These are phyloP conservation scores for Metschnikowia borealis DNA, from an alignment of 805 yeast species.

Conservation along the genomic window DNA sequence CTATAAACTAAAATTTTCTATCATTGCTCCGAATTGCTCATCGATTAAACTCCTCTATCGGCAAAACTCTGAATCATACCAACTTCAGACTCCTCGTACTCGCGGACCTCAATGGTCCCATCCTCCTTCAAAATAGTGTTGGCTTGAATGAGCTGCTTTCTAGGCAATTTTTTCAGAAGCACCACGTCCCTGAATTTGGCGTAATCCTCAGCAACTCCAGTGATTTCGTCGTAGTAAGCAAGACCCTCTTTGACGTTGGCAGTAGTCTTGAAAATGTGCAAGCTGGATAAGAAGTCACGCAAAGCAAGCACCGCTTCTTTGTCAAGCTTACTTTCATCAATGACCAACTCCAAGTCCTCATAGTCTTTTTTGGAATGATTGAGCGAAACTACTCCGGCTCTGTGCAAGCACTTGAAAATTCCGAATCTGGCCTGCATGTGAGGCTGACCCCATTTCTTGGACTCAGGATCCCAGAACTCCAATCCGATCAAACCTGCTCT, in stretches of 20 bases:
- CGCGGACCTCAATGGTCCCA: constrained; percentile 52
- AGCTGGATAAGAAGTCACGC: constrained; percentile 61
- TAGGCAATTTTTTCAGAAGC: constrained; percentile 68
- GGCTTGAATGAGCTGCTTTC: constrained; percentile 81
- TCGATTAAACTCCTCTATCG: constrained; percentile 39
- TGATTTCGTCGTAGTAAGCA: constrained; percentile 59
- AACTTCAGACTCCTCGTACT: constrained; percentile 65
- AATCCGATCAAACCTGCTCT: constrained; percentile 81
- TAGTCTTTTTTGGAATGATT: constrained; percentile 44
- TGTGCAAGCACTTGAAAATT: constrained; percentile 68
- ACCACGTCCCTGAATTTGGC: constrained; percentile 66
- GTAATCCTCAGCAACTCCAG: constrained; percentile 62
- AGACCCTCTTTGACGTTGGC: constrained; percentile 68
- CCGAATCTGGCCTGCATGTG: constrained; percentile 93
- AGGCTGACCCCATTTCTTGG: constrained; percentile 88
- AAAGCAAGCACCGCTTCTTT: constrained; percentile 71
- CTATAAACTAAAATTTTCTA: too few species aligned
- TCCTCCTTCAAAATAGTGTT: constrained; percentile 52
- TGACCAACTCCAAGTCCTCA: constrained; percentile 55
- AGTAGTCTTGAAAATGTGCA: constrained; percentile 77
- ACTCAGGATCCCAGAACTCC: constrained; percentile 82
- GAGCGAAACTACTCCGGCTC: constrained; percentile 62
- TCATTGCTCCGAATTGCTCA: too few species aligned
- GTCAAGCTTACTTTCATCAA: constrained; percentile 61
- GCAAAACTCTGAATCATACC: constrained; percentile 79